These are phyloP conservation scores for Rhodotorula kratochvilovae DNA, from an alignment of 768 basidiomycete genomes.

Conservation along the genomic window DNA sequence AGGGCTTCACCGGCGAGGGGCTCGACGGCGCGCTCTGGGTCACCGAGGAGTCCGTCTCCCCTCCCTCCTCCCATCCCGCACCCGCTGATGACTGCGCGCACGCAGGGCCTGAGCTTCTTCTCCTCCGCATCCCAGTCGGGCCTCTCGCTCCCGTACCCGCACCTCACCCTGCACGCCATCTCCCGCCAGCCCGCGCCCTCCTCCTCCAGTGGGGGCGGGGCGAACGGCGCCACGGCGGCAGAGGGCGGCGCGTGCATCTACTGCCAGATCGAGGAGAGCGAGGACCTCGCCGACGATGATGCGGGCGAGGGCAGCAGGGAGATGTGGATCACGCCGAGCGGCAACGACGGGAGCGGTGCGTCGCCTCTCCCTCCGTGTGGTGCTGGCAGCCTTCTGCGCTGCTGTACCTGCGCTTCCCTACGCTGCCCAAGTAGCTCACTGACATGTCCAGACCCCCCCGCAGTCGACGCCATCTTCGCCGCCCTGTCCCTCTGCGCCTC, in stretches of 20 bases:
- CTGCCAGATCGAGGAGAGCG: constrained; percentile 76
- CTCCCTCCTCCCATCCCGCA: background rate
- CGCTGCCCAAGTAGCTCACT: too few species aligned
- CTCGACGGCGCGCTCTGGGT: constrained; percentile 69
- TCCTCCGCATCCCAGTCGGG: constrained; percentile 61
- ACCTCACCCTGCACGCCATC: constrained; percentile 88
- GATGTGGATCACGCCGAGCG: constrained; percentile 67
- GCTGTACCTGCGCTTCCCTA: too few species aligned
- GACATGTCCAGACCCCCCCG: too few species aligned
- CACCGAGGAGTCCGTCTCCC: constrained; percentile 66
- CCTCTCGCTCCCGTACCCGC: constrained; percentile 79
- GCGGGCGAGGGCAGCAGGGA: constrained; percentile 56
- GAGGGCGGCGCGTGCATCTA: constrained; percentile 65
- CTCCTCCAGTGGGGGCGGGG: constrained; percentile 6
- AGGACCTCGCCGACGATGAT: constrained; percentile 40
- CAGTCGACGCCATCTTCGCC: constrained; percentile 78
- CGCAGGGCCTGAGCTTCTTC: constrained; percentile 72
- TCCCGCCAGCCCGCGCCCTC: constrained; percentile 59
- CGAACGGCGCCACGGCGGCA: background rate
- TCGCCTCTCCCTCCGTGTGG: constrained; percentile 29
- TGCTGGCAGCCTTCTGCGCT: too few species aligned
- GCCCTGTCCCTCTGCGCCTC: constrained; percentile 79
- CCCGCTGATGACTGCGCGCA: too few species aligned
- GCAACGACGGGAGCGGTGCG: constrained; percentile 60
- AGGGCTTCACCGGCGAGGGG: constrained; percentile 55